Evolutionary conservation across 192 early-diverging fungal genomes (phyloP).

Genomic region (Gonapodya prolifera): DNA sequence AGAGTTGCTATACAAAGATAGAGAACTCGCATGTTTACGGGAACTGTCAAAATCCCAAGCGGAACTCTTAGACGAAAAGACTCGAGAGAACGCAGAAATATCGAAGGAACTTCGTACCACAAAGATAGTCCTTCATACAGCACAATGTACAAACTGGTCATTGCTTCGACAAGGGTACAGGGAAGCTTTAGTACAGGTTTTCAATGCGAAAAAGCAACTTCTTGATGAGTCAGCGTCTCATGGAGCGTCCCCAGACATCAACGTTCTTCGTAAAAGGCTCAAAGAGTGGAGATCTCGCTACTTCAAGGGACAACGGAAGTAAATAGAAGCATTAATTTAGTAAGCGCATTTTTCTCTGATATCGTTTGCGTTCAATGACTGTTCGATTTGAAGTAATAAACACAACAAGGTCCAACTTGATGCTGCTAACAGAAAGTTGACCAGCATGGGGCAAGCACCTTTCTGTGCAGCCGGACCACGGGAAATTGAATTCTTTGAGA

Average conservation of each 20-base stretch:
- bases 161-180: background rate
- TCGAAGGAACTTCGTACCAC: background rate
- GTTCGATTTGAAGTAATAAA: background rate
- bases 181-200: background rate
- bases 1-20: background rate
- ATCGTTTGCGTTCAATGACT: background rate
- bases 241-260: background rate
- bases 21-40: background rate
- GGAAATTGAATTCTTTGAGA: background rate
- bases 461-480: background rate
- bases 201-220: background rate
- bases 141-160: background rate
- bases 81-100: background rate
- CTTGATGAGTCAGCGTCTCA: background rate
- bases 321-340: background rate
- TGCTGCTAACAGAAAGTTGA: background rate
- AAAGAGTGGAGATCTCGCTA: background rate
- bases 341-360: background rate
- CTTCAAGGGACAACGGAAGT: background rate
- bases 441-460: background rate
- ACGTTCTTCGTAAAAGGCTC: too few species aligned
- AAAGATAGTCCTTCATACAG: background rate
- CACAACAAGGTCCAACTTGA: background rate
- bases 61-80: background rate
- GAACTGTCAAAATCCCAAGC: too few species aligned